Percentiles rank a stretch among this genome's conserved stretches.
These are phyloP conservation scores for Durotheca rogersii DNA, from an alignment of 495 filamentous ascomycete genomes.

Conservation along the genomic window DNA sequence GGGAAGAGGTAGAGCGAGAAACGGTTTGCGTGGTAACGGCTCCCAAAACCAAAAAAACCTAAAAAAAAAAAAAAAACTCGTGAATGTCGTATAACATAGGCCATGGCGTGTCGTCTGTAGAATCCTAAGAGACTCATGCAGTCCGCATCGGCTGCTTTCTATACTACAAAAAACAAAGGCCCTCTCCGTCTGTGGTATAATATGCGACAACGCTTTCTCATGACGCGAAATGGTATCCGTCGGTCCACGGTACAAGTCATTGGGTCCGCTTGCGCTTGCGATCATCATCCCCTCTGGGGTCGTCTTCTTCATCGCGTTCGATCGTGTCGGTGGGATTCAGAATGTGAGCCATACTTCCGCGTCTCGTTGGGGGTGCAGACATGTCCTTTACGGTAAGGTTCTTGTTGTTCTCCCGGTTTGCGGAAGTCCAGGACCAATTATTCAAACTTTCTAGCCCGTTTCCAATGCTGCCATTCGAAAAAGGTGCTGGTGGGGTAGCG, in stretches of 20 bases:
- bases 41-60: too few species aligned
- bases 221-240: constrained; percentile 15
- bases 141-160: constrained; percentile 29
- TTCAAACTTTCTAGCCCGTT: constrained; percentile 50
- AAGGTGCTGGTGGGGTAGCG: constrained; percentile 63
- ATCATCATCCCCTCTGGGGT: constrained; percentile 56
- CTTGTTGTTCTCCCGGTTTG: constrained; percentile 46
- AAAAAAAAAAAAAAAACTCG: constrained; percentile 22
- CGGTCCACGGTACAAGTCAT: constrained; percentile 25
- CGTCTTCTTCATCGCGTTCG: constrained; percentile 49
- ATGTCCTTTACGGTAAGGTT: constrained; percentile 51
- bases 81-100: constrained; percentile 26
- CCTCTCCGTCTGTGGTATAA: constrained; percentile 30
- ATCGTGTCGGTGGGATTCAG: constrained; percentile 66
- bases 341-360: constrained; percentile 62
- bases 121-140: constrained; percentile 30
- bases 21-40: not conserved
- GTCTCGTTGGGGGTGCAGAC: constrained; percentile 56
- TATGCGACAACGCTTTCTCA: constrained; percentile 26
- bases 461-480: constrained; percentile 44
- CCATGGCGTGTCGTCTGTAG: constrained; percentile 20
- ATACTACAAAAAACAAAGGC: constrained; percentile 28
- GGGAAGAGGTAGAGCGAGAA: not conserved
- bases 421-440: constrained; percentile 56
- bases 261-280: constrained; percentile 76